Evolutionary conservation across 2,329 filamentous ascomycete genomes (phyloP), one percentile per base, ranked within the genome.

Genomic region (Fusarium scirpi): DNA sequence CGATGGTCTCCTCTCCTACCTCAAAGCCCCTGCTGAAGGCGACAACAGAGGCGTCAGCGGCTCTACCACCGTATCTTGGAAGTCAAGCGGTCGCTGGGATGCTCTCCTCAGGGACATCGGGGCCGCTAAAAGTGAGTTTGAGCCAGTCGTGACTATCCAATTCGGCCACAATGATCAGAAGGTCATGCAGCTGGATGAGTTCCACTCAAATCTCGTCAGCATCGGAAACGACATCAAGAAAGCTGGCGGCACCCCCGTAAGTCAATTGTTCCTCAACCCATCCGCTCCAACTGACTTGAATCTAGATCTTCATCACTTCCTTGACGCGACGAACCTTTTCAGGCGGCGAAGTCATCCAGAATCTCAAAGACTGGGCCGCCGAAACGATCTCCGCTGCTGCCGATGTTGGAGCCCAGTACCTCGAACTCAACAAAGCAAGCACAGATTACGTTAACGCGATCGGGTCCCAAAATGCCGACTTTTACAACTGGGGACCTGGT

Each of bases 161-260:
- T 65, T 65, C 11, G 62, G 62, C 0, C 62, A 65, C 7, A 65
- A 65, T 18, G 62, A 65, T 1, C 62, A 65, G 4, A 65, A 65
- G 2, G 45, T 65, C 0, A 65, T 65, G 61, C 18, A 48, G 0
- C 2, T 65, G 0, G 27, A 52, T 6, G 27, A 34, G 2, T 65
- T 65, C 3, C 61, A 43, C 24, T 2, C 60, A 0, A 65, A 65
- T 0, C 3, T 65, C 0, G 45, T 59, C 2, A n/a, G 32, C 1
- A 65, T 65, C 11, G 62, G 62, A 1, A 65, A 58, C 3, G 10
- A 46, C 9, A 65, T 65, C 4, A 65, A 38, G 4, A 27, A 41
- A 1, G 52, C 60, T 1, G 60, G 62, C 2, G 62, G 62, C 6
- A 65, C 53, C 3, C 62, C 52, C 1, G 62, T 59, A 38, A 2